phyloP scores from a whole-genome alignment of 129 eudicot species.

The Pseudognaphalium luteoalbum region DNA sequence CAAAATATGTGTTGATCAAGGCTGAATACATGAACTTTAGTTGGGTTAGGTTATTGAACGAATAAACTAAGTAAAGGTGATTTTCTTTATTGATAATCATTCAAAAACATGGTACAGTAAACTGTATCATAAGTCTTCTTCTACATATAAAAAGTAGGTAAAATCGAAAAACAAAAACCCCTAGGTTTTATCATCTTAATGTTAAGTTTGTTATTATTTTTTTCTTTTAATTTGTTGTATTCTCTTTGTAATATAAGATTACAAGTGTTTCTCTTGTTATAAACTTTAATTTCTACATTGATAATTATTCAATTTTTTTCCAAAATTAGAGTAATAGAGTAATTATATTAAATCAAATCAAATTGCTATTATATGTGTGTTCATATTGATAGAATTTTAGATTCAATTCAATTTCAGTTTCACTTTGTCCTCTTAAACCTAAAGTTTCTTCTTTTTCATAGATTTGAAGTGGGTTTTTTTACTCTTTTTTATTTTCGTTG shows the following conservation, averaged over 20 bases:
- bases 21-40: background rate
- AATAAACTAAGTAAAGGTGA: background rate
- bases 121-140: background rate
- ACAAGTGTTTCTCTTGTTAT: background rate
- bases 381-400: background rate
- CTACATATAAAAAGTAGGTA: too few species aligned
- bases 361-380: background rate
- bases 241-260: background rate
- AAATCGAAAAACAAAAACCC: too few species aligned
- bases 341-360: too few species aligned
- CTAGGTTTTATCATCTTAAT: background rate
- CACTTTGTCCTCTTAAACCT: too few species aligned
- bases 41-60: background rate
- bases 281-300: background rate
- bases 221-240: background rate
- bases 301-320: too few species aligned
- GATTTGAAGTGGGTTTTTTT: background rate
- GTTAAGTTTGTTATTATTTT: too few species aligned
- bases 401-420: too few species aligned
- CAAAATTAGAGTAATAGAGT: background rate
- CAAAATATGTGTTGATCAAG: conserved; percentile 17
- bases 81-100: background rate
- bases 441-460: background rate
- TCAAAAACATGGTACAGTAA: background rate
- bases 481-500: background rate